Conservation (phyloP, 768 basidiomycete species). For the Lentinula lateritia region DNA sequence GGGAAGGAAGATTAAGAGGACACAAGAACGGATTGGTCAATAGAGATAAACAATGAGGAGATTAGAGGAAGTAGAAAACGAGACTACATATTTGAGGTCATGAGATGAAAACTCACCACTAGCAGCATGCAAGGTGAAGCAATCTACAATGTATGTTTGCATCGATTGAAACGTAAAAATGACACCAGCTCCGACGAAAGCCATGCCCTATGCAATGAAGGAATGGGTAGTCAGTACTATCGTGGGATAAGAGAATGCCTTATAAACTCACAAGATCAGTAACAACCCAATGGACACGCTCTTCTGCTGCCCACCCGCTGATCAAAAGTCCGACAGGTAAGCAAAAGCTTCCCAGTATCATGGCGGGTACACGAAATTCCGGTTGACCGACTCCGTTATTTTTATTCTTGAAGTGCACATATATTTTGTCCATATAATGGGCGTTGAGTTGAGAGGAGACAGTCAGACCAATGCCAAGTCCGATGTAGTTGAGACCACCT, state of each 20-base stretch:
- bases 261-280: slow-evolving; percentile 39
- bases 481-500: slow-evolving; percentile 64
- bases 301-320: slow-evolving; percentile 63
- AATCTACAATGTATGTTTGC: slow-evolving; percentile 64
- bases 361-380: slow-evolving; percentile 48
- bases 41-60: not conserved
- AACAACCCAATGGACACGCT: slow-evolving; percentile 60
- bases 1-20: not conserved
- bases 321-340: slow-evolving; percentile 67
- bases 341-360: slow-evolving; percentile 52
- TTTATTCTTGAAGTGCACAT: slow-evolving; percentile 35
- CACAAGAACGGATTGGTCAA: not conserved
- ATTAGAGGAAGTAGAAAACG: not conserved
- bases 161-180: slow-evolving; percentile 58
- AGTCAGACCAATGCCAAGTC: slow-evolving; percentile 60
- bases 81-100: not conserved
- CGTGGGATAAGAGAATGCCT: not conserved
- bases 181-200: slow-evolving; percentile 50
- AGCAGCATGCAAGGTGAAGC: slow-evolving; percentile 61
- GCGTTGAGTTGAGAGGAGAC: slow-evolving; percentile 54
- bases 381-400: slow-evolving; percentile 34
- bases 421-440: slow-evolving; percentile 48
- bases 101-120: slow-evolving; percentile 38
- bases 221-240: not conserved
- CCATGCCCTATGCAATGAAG: slow-evolving; percentile 32